Percentiles rank a stretch among this genome's conserved stretches.
These are phyloP conservation scores for Clitocybe nebularis DNA, from an alignment of 1,284 basidiomycete species.

Conservation along the genomic window DNA sequence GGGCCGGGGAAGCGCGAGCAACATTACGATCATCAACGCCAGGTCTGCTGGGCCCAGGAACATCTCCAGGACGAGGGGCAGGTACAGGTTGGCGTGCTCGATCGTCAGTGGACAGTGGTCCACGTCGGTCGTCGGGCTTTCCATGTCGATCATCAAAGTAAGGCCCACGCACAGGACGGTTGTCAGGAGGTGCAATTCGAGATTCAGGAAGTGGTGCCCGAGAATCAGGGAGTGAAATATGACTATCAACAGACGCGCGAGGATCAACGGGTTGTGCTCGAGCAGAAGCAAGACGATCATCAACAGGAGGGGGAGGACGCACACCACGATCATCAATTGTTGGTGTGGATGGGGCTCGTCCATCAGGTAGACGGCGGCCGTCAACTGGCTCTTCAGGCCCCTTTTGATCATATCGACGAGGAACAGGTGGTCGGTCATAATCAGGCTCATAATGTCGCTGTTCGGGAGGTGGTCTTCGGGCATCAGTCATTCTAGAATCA, in stretches of 20 bases:
- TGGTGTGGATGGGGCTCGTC: slow-evolving; percentile 13
- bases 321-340: slow-evolving; percentile 11
- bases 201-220: slow-evolving; percentile 13
- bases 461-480: slow-evolving; percentile 37
- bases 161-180: slow-evolving; percentile 19
- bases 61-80: slow-evolving; percentile 15
- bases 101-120: slow-evolving; percentile 22
- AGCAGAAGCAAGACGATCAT: slow-evolving; percentile 22
- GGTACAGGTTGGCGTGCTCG: slow-evolving; percentile 21
- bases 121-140: slow-evolving; percentile 23
- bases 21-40: slow-evolving; percentile 15
- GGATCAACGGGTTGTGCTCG: slow-evolving; percentile 19
- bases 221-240: slow-evolving; percentile 15
- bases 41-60: slow-evolving; percentile 12
- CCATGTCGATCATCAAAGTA: slow-evolving; percentile 20
- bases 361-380: slow-evolving; percentile 18
- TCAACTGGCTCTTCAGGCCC: slow-evolving; percentile 21
- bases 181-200: slow-evolving; percentile 18
- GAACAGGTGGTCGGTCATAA: slow-evolving; percentile 27
- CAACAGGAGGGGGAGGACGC: slow-evolving; percentile 19
- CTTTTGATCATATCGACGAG: slow-evolving; percentile 29
- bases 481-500: slow-evolving; percentile 31
- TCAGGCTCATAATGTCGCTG: slow-evolving; percentile 40
- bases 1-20: slow-evolving; percentile 10
- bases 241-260: slow-evolving; percentile 24